A percentile compares a stretch with the other conserved stretches of the same genome.
Conservation (phyloP, 1,284 basidiomycete genomes). For the Leucoagaricus sp. region DNA sequence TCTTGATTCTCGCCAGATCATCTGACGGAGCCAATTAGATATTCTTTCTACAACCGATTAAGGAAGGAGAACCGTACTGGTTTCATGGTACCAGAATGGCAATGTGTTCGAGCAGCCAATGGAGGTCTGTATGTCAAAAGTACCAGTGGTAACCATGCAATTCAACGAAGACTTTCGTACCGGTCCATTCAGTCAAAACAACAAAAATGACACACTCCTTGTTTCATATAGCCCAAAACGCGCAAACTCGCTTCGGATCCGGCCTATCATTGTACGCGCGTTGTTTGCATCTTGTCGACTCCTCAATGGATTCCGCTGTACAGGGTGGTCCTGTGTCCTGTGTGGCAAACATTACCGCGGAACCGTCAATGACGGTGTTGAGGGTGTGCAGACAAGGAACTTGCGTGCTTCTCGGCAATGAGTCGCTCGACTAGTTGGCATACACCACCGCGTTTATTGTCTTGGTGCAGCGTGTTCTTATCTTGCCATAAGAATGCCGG, state of each 20-base stretch:
- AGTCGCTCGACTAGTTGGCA: not conserved
- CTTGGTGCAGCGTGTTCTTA: not conserved
- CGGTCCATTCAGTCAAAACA: too few species aligned
- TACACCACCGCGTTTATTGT: not conserved
- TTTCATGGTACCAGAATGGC: not conserved
- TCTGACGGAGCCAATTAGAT: too few species aligned
- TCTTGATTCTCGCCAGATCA: not conserved
- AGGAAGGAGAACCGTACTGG: not conserved
- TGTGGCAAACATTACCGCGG: not conserved
- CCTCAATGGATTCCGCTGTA: too few species aligned
- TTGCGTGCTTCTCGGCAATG: not conserved
- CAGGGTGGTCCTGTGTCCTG: not conserved
- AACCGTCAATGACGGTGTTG: not conserved
- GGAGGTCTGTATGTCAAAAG: not conserved
- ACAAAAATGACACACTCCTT: not conserved
- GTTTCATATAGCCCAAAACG: not conserved
- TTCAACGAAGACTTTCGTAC: not conserved
- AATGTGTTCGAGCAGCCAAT: not conserved
- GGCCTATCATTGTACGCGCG: not conserved
- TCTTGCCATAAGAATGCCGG: not conserved
- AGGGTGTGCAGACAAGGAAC: not conserved
- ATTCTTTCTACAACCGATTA: too few species aligned
- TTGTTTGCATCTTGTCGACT: too few species aligned
- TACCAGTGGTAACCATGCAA: not conserved
- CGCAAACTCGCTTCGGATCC: not conserved